Evolutionary conservation across 2,329 filamentous ascomycete species (phyloP), one percentile per base, ranked within the genome.

Genomic region (Fusarium papillatum): DNA sequence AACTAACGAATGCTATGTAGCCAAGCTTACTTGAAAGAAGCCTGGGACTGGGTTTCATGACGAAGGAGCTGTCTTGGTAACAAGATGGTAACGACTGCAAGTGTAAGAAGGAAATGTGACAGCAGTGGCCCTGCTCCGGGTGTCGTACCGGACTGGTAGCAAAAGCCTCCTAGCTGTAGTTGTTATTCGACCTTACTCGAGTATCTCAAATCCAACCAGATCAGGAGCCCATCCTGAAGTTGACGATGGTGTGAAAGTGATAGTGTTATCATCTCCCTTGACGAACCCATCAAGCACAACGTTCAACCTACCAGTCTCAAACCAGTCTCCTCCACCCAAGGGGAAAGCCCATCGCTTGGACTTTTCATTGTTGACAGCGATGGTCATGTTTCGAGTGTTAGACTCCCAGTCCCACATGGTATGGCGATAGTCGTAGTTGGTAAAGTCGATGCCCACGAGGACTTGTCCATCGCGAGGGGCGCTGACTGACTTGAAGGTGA

Each of bases 391-490:
- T 1, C 88, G 81, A 0, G 87, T 86, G 73, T 89, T 90, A 1
- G 85, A 83, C 0, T 86, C 88, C 72, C 79, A 84, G 0, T 75
- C 84, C 81, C 87, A 89, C 0, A 85, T 81, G 0, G 81, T 79
- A 19, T 88, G 83, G 0, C 85, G 83, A 14, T 88, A 82, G 11
- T 89, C 88, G 72, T 90, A 89, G 80, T 90, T 90, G 79, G 89
- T 87, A 57, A 86, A 89, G 75, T 89, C 86, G 16, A 90, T 78
- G 1, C 86, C 86, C 1, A 90, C 69, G 38, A 87, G 84, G 69
- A 86, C 84, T 5, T 75, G 75, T 1, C 85, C 83, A 6, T 72
- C 79, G 0, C 78, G 82, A 1, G 81, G 72, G 1, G 80, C 78
- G 6, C 46, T 72, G 13, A 85, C 82, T 1, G 79, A 78, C 5